phyloP scores from a whole-genome alignment of 345 rosid species.

The Sonneratia alba region DNA sequence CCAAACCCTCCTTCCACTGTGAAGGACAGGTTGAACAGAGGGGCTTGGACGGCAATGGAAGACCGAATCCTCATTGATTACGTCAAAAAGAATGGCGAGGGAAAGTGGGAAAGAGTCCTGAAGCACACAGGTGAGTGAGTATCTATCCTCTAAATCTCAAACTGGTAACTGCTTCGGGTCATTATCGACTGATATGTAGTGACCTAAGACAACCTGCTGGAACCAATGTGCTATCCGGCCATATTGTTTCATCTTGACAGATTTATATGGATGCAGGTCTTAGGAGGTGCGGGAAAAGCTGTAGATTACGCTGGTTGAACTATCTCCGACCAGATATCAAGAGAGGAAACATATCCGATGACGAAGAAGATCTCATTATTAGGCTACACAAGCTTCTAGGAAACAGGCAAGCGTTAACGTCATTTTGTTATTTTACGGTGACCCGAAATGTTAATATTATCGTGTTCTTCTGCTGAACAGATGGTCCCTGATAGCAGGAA shows the following conservation, averaged over 20 bases:
- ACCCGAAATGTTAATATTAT: too few species aligned
- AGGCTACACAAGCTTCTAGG: conserved; percentile 19
- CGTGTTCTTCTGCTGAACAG: not conserved
- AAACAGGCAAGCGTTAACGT: not conserved
- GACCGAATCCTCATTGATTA: conserved; percentile 12
- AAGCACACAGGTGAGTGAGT: conserved; percentile 7
- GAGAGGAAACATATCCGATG: conserved; percentile 17
- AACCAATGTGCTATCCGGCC: not conserved
- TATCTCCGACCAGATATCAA: conserved; percentile 15
- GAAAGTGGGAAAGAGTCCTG: conserved; percentile 8
- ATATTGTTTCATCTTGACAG: not conserved
- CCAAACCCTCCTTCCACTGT: not conserved
- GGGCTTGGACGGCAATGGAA: conserved; percentile 9
- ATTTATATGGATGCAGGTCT: conserved; percentile 5
- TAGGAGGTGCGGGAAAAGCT: conserved; percentile 18
- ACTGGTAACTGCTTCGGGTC: not conserved
- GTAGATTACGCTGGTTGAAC: conserved; percentile 19
- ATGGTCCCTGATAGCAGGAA: conserved; percentile 14
- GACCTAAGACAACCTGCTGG: not conserved
- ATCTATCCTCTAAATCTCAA: too few species aligned
- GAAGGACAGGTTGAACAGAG: conserved; percentile 5
- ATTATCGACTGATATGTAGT: not conserved
- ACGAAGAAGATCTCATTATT: conserved; percentile 20
- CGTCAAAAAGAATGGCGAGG: conserved; percentile 7
- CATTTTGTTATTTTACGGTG: too few species aligned